Evolutionary conservation across 225 moss, liverwort and hornwort genomes (phyloP), one percentile per base, ranked within the genome.

Genomic region (Sphagnum contortum): DNA sequence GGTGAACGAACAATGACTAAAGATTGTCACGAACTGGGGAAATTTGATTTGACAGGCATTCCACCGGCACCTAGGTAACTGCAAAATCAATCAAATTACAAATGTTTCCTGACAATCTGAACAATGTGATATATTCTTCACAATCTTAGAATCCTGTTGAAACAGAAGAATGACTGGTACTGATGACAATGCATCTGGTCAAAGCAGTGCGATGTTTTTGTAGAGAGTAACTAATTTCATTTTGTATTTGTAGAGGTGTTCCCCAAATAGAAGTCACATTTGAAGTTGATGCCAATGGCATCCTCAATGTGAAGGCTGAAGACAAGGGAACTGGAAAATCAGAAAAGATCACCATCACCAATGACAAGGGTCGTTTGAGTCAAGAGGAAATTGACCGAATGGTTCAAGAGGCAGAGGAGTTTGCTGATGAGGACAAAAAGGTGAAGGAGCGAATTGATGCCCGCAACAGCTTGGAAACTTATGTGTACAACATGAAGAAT

Each of bases 401-500:
- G 64, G 64, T 64, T 8, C 50, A 52, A 12, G 64, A 64, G 13
- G 64, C 64, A 51, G 64, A 64, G 64, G 64, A 64, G 64, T 64
- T 64, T 29, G 64, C 64, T 12, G 64, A 64, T 50, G 64, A 64
- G 51, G 64, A 64, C 64, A 64, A 64, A 52, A 64, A 64, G 64
- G 64, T 64, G 64, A 64, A 64, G 64, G 64, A 64, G 51, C 48
- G 64, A 10, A 64, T 64, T 5, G 64, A 64, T 44, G 64, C 64
- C 12, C 50, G 50, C 4, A 64, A 64, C 64, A 64, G 64, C 64
- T 29, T 64, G 50, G 64, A 64, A 52, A 64, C 64, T 7, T 64
- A 64, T 52, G 64, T 64, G 50, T 64, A 64, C 64, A 64, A 64
- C 64, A 64, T 64, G 64, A 64, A 64, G 50, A 64, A 64, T 14